Conservation (phyloP, 192 early-diverging fungal species). For the Linnemannia zychae region DNA sequence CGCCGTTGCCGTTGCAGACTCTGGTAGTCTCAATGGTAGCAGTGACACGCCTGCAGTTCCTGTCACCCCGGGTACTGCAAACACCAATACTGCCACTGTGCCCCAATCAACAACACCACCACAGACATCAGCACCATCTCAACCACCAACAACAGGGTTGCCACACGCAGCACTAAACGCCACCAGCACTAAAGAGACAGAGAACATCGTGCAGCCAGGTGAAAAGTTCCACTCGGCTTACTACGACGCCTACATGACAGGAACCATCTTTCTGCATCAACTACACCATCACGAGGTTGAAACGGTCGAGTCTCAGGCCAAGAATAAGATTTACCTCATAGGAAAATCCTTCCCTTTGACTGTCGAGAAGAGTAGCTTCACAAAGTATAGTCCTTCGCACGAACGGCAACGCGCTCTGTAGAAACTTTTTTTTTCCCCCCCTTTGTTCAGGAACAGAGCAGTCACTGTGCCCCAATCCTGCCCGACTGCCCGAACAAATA, state of each 20-base stretch:
- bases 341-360: slow-evolving; percentile 81
- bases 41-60: slow-evolving; percentile 7
- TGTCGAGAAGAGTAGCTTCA: slow-evolving; percentile 71
- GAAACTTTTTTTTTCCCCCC: background rate
- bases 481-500: background rate
- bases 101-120: background rate
- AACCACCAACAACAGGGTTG: slow-evolving; percentile 17
- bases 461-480: background rate
- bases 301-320: slow-evolving; percentile 31
- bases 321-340: slow-evolving; percentile 90
- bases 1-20: background rate
- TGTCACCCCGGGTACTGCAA: background rate
- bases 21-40: background rate
- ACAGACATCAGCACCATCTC: slow-evolving; percentile 20
- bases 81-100: slow-evolving; percentile 10
- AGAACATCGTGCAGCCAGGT: slow-evolving; percentile 23
- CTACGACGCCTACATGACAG: slow-evolving; percentile 98
- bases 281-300: slow-evolving; percentile 53
- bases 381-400: slow-evolving; percentile 65
- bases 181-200: slow-evolving; percentile 2
- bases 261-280: slow-evolving; percentile 84
- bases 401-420: slow-evolving; percentile 21
- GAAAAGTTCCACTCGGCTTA: slow-evolving; percentile 89
- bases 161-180: slow-evolving; percentile 2
- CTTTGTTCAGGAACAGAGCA: background rate